Evolutionary conservation across 192 early-diverging fungal species (phyloP), one percentile per base, ranked within the genome.

Genomic region (Phlyctochytrium arcticum): DNA sequence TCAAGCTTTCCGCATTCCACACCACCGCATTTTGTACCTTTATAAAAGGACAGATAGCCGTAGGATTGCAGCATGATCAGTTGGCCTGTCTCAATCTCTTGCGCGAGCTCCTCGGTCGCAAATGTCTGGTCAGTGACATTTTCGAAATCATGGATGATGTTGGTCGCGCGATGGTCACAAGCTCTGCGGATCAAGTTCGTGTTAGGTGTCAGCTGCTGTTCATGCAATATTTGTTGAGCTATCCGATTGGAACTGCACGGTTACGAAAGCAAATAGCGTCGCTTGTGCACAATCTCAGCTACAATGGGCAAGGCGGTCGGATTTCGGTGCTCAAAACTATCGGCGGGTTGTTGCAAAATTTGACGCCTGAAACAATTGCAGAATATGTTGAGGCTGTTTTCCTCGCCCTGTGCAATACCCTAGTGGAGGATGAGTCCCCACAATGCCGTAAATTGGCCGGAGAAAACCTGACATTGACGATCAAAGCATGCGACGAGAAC

Each of bases 151-250:
- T 98, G 87, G 87, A 88, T 55, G 77, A 68, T 3, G 70, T 98
- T 31, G 71, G 85, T 23, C 70, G 83, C 60, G 82, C 93, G 60
- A 90, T 98, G 87, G 84, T 99, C 34, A 92, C 93, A 0, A 89
- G 86, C 48, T 94, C 96, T 74, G 76, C 79, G 10, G 72, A 65
- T 3, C 82, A 90, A 48, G 81, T 90, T 26, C 87, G 94, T 34
- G 91, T 96, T 59, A 76, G 89, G 39, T 95, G 91, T 50, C 89
- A 95, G 6, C 76, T 84, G 34, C 83, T 87, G 4, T 87, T 87
- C 67, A 84, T 95, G 60, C 89, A 90, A 58, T 99, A 98, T 79
- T 75, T 99, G 57, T 78, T 98, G 69, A 89, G 96, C 62, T 99
- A 98, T 72, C 98, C 98, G 35, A 89, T 95, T 69, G 92, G 94